Percentiles rank a stretch among this genome's conserved stretches.
Conservation (phyloP, 2,329 filamentous ascomycete genomes). For the Orbilia javanica region DNA sequence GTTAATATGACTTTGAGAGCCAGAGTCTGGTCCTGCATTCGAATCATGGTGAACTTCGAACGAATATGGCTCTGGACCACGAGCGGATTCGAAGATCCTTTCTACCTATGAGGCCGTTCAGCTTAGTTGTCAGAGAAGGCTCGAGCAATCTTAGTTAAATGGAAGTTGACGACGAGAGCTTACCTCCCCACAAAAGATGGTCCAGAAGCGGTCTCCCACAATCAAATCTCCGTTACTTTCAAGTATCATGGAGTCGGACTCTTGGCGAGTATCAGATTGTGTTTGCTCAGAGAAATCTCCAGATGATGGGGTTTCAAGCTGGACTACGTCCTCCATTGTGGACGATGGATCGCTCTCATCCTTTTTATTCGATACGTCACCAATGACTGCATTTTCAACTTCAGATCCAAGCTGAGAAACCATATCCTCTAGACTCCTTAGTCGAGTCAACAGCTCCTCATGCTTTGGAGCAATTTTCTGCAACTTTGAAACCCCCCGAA, state of each 20-base stretch:
- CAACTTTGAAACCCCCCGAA: slow-evolving; percentile 7
- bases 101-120: slow-evolving; percentile 33
- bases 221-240: slow-evolving; percentile 40
- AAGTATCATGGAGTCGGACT: slow-evolving; percentile 11
- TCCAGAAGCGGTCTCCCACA: slow-evolving; percentile 54
- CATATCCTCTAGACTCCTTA: slow-evolving; percentile 57
- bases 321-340: neutral
- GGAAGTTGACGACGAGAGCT: neutral
- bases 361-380: neutral
- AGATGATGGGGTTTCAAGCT: neutral
- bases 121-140: neutral
- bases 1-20: slow-evolving; percentile 26
- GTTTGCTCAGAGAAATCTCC: neutral
- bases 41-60: slow-evolving; percentile 28
- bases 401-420: slow-evolving; percentile 51
- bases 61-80: slow-evolving; percentile 34
- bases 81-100: slow-evolving; percentile 50
- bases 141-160: neutral
- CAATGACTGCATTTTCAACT: slow-evolving; percentile 34
- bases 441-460: slow-evolving; percentile 49
- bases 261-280: neutral
- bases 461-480: slow-evolving; percentile 34
- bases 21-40: neutral
- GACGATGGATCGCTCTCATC: neutral
- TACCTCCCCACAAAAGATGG: slow-evolving; percentile 50